Base-by-base conservation (phyloP, 208 protist genomes). In the Acanthamoeba divionensis region DNA sequence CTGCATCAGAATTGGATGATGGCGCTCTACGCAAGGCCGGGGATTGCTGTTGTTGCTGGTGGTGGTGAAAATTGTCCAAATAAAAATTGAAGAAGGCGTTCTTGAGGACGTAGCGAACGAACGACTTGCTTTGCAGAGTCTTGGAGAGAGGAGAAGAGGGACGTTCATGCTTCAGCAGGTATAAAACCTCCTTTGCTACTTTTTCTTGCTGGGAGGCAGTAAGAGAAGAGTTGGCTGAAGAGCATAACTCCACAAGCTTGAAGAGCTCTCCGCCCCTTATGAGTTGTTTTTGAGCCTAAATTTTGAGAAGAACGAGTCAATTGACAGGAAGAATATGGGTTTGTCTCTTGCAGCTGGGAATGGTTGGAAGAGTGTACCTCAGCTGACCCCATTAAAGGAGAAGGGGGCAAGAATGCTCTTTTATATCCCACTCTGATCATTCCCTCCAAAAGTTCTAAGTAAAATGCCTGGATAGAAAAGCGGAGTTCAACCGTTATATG, bases 81-180 rank as follows among this genome's bases (percentile, higher is more conserved):
- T 63, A 82, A 52, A 82, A 52, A 31, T 82, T 82, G 71, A 31
- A 82, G 48, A 82, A 82, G 21, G 71, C 47, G 48, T 82, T 82
- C n/a, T 60, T 55, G 71, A 82, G 71, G 48, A 82, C 48, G 24
- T 82, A 82, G 15, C 71, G 71, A 45, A 82, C 71, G 45, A 82
- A 45, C 3, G 71, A 82, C 71, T 82, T 82, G 71, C 45, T 60
- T 52, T 82, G 71, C 48, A 82, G 54, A 31, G 71, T 82, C 71
- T 82, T 82, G 45, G 71, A 82, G 38, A 82, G 54, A 31, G 71
- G 71, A n/a, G 71, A 82, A 4, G 71, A 26, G 71, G 71, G 71
- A 29, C 48, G 71, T 18, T 45, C 54, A 36, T 82, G 54, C 45
- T 82, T 82, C 31, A 82, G 71, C 12, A 82, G 38, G 71, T 82